These are phyloP conservation scores for Oryza rufipogon DNA, from an alignment of 176 grass and related monocot genomes.

Conservation along the genomic window DNA sequence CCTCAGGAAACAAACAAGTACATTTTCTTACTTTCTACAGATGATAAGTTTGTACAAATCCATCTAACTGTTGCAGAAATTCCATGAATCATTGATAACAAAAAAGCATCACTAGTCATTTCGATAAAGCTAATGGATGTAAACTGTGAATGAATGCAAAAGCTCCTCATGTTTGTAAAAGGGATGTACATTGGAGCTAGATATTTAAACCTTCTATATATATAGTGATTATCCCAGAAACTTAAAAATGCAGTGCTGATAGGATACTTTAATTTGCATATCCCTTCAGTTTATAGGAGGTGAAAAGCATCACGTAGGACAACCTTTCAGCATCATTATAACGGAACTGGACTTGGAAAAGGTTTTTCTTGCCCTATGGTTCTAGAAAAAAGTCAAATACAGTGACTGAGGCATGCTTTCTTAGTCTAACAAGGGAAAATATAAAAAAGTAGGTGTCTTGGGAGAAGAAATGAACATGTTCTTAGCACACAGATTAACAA, in stretches of 20 bases:
- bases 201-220: not conserved
- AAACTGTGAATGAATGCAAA: not conserved
- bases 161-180: not conserved
- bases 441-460: not conserved
- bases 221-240: not conserved
- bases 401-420: not conserved
- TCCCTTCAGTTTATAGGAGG: not conserved
- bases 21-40: constrained; percentile 23
- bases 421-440: not conserved
- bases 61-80: not conserved
- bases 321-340: not conserved
- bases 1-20: constrained; percentile 8
- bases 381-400: constrained; percentile 4
- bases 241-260: not conserved
- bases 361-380: not conserved
- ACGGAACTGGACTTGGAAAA: not conserved
- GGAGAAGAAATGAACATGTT: not conserved
- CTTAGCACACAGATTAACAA: not conserved
- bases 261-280: not conserved
- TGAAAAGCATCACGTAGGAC: not conserved
- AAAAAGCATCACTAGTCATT: not conserved
- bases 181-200: not conserved
- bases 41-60: not conserved
- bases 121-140: not conserved
- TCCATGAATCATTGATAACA: not conserved